These are phyloP conservation scores for Delphinella strobiligena DNA, from an alignment of 2,329 filamentous ascomycete species.

Conservation along the genomic window DNA sequence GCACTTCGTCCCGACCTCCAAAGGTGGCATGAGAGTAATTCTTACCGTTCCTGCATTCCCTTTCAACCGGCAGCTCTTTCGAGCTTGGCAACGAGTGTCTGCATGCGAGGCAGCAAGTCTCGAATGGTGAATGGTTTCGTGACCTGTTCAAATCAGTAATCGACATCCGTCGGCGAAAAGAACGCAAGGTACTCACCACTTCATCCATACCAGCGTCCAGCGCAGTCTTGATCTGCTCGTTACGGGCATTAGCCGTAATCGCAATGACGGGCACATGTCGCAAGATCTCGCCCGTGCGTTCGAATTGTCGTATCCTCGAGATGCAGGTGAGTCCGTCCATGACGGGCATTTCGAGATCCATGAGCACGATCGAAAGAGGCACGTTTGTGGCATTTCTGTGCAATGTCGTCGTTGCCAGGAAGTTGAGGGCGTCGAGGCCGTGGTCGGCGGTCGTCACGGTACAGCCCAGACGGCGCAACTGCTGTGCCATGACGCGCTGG, in stretches of 20 bases:
- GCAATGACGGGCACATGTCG: conserved; percentile 16
- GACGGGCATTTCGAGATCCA: conserved; percentile 22
- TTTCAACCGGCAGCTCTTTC: no score
- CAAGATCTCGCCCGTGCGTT: conserved; percentile 10
- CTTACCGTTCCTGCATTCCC: no score
- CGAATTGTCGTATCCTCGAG: conserved; percentile 15
- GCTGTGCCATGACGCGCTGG: conserved; percentile 16
- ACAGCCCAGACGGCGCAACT: conserved; percentile 16
- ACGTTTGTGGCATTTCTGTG: conserved; percentile 6
- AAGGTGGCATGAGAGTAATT: no score
- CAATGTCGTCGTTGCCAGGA: conserved; percentile 12
- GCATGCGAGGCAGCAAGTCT: conserved; percentile 24
- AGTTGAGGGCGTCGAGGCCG: conserved; percentile 17
- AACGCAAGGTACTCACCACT: conserved; percentile 8
- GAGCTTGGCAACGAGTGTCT: conserved; percentile 14
- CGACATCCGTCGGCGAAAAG: no score
- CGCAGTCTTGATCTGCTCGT: conserved; percentile 15
- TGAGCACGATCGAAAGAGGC: conserved; percentile 15
- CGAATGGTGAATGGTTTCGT: conserved; percentile 24
- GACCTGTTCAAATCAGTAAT: conserved; percentile 11
- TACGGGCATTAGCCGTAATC: conserved; percentile 19
- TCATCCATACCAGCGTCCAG: conserved; percentile 16
- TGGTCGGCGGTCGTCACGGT: conserved; percentile 16
- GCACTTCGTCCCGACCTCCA: no score
- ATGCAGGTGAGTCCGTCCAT: conserved; percentile 18